Conservation (phyloP, 1,284 basidiomycete species). For the Gomphus sp. region DNA sequence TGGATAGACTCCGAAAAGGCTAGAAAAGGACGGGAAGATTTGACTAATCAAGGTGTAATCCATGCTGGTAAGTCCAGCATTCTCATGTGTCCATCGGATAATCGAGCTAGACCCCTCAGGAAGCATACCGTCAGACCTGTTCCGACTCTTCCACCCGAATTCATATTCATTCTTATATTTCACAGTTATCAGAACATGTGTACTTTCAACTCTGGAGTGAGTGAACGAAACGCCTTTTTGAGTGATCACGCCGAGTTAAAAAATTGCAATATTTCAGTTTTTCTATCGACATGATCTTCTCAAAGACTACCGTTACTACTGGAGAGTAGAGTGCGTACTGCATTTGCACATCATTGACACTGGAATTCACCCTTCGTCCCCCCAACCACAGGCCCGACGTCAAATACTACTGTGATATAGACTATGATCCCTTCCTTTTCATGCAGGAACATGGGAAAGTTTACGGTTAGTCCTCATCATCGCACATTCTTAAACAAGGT, state of each 20-base stretch:
- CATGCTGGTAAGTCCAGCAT: slow-evolving; percentile 44
- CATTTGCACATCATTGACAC: neutral
- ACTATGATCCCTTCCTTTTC: slow-evolving; percentile 73
- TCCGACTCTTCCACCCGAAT: neutral
- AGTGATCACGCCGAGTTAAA: neutral
- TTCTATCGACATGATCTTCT: slow-evolving; percentile 73
- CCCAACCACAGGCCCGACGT: slow-evolving; percentile 48
- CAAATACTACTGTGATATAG: slow-evolving; percentile 68
- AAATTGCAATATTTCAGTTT: slow-evolving; percentile 37
- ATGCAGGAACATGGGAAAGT: slow-evolving; percentile 72
- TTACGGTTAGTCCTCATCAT: slow-evolving; percentile 37
- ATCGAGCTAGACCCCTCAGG: neutral
- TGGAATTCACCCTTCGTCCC: neutral
- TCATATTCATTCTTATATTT: slow-evolving; percentile 19
- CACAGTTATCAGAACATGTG: slow-evolving; percentile 69
- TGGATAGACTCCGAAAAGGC: slow-evolving; percentile 75
- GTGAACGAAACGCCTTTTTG: slow-evolving; percentile 20
- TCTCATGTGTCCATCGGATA: neutral
- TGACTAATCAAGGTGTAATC: slow-evolving; percentile 57
- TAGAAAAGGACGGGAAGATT: slow-evolving; percentile 45
- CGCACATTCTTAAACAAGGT: neutral
- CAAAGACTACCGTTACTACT: slow-evolving; percentile 73
- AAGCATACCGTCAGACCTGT: slow-evolving; percentile 7
- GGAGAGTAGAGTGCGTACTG: slow-evolving; percentile 54
- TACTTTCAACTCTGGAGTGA: slow-evolving; percentile 76